Base-by-base conservation (phyloP, 73 alveolate species). In the Breviolum minutum region DNA sequence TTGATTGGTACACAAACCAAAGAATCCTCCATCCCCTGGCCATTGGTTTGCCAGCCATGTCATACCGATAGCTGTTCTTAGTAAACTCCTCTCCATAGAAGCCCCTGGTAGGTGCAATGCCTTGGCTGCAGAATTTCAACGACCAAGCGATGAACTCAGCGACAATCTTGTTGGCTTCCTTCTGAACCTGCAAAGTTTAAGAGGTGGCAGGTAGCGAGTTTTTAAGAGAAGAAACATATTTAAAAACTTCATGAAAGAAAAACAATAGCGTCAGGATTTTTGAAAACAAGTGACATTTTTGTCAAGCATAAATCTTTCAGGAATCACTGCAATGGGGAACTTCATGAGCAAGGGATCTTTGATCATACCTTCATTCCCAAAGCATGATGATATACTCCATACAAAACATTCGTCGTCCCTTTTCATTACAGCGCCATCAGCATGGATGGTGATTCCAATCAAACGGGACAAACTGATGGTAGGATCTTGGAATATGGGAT, bases 111-210 rank as follows among this genome's bases (percentile, higher is more conserved):
- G 86, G 86, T 5, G 86, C 86, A 7, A 8, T 13, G 19, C 86
- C 86, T 9, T 19, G 7, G 63, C 27, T 20, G 24, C 63, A 60
- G 63, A 5, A 29, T 29, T 76, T 29, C 13, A 76, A 63, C 7
- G 86, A 76, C 86, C 86, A 76, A 5, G 86, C 86, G 10, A 76
- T 29, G 27, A 76, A 20, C 63, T 29, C 63, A 76, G 86, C 86
- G 24, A 76, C 19, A 24, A 29, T 9, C 63, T n/a, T 27, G 86
- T 76, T 76, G 86, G 30, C 63, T 8, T 26, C 63, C 6, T 8
- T 7, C 9, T 63, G 86, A 10, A 76, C 86, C 86, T 76, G 63
- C 6, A 26, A 16, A 73, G 24, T 16, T 29, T 24, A 12, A 24
- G 82, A 73, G 9, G 19, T 16, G 29, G 11, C 19, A 1, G 82